These are phyloP conservation scores for Aethionema arabicum DNA, from an alignment of 345 rosid species.

Conservation along the genomic window DNA sequence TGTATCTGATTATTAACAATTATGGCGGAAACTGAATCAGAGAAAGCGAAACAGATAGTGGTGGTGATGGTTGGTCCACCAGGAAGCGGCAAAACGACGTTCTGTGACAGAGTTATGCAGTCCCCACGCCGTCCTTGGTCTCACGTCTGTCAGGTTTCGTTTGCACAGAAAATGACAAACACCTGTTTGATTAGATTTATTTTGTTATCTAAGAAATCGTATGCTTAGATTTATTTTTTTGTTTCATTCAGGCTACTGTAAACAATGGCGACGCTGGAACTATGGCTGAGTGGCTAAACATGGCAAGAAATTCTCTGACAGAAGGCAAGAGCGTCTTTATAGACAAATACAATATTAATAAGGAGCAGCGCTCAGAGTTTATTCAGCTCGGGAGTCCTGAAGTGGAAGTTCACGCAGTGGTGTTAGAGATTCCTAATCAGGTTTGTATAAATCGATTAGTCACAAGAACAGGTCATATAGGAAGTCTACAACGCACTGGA, in stretches of 20 bases:
- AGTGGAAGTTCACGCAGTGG: too few species aligned
- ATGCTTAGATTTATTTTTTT: not conserved
- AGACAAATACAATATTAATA: constrained; percentile 83
- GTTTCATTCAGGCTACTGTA: constrained; percentile 63
- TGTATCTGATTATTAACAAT: too few species aligned
- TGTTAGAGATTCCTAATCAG: too few species aligned
- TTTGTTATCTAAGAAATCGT: not conserved
- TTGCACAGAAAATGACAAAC: not conserved
- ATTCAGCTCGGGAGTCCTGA: constrained; percentile 58
- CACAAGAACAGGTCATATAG: too few species aligned
- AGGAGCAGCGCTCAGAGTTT: constrained; percentile 76
- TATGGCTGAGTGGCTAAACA: constrained; percentile 74
- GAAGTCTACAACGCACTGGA: constrained; percentile 89
- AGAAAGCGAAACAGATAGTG: too few species aligned
- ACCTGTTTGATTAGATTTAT: not conserved
- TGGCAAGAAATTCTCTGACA: too few species aligned
- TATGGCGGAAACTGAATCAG: too few species aligned
- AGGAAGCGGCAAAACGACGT: constrained; percentile 94
- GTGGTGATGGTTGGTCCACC: too few species aligned
- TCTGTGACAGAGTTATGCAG: constrained; percentile 63
- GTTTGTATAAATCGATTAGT: constrained; percentile 84
- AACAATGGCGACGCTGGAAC: constrained; percentile 82
- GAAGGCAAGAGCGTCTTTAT: constrained; percentile 75
- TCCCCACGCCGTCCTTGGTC: constrained; percentile 69
- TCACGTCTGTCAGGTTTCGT: constrained; percentile 88